Evolutionary conservation across 2,329 filamentous ascomycete species (phyloP), one percentile per base, ranked within the genome.

Genomic region (Hypoxylon sp.): DNA sequence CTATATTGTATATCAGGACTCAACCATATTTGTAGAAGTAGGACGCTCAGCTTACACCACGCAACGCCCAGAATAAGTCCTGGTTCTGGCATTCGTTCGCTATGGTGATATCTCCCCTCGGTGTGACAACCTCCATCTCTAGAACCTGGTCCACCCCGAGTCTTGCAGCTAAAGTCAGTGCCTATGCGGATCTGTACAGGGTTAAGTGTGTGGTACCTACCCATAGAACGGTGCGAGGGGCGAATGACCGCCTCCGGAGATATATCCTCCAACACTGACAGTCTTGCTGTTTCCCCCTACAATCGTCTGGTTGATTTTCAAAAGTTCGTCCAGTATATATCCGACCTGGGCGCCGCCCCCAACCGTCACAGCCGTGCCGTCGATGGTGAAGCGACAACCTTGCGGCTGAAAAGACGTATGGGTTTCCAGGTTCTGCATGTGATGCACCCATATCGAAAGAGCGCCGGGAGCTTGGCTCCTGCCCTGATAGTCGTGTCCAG

Each of bases 31-130:
- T 7, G 3, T 0, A 4, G 11, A 8, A 8, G 26, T 28, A 32
- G 30, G 8, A 3, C 8, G 7, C 6, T 8, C 8, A 0, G 78
- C 80, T 74, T 74, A 86, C 81, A 7, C 87, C 87, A 60, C 84
- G 77, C 64, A 89, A 78, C 0, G 88, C 88, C 88, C 87, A 91
- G 72, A 88, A 90, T 0, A 91, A 74, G 56, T 90, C 87, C 0
- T 76, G 59, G 56, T 89, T 80, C 39, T 84, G 77, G 10, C 82
- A 79, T 39, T 84, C 82, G 49, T 84, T 87, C 0, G 83, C 80
- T 0, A 77, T 80, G 1, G 88, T 43, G 5, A 85, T 77, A 6
- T 81, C 71, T 0, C 87, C 87, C 3, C 70, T 68, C 0, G 83
- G 82, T 0, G 83, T 84, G 0, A 90, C 82, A 0, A 89, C 76